Base-by-base conservation (phyloP, 2,329 filamentous ascomycete genomes). In the Verticillium nubilum region DNA sequence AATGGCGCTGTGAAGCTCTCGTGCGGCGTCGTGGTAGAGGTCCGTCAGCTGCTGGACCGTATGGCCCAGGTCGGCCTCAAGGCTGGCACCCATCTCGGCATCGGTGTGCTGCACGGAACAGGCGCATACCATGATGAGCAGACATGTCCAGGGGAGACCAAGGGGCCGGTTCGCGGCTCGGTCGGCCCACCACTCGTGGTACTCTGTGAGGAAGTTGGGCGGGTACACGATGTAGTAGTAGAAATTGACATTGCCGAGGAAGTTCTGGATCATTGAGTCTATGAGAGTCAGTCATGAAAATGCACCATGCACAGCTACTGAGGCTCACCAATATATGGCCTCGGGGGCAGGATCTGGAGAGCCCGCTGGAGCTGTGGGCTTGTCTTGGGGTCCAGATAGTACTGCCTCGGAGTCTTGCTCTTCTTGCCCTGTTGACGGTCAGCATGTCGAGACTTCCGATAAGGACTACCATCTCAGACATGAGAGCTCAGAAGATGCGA, bases 191-290 rank as follows among this genome's bases (percentile, higher is more conserved):
- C 74, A 76, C 15, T 63, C 60, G 29, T 69, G 65, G 52, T 76
- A 76, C 29, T 75, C 71, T 37, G 71, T 67, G 15, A 74, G 33
- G 33, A 76, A 75, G 6, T 66, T 65, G 0, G 68, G 62, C 0
- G 74, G 72, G 57, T 76, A 74, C 27, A 75, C 63, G 55, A 75
- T 72, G 60, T 76, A 76, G 66, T 74, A 73, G 60, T 75, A 73
- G 55, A 67, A 75, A 60, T 76, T 76, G 62, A 72, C 73, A 47
- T 69, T 67, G 56, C 68, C 66, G 10, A 76, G 63, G 55, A 76
- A 76, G 61, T 73, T 73, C 37, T 76, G 70, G 12, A 76, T 68
- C 7, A 76, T 66, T 5, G 63, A 65, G 60, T 76, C 74, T 76
- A 12, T 23, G 10, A 29, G 25, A 3, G 25, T 54, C 52, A 33